Conservation (phyloP, 2,329 filamentous ascomycete genomes). For the Blastomyces gilchristii region DNA sequence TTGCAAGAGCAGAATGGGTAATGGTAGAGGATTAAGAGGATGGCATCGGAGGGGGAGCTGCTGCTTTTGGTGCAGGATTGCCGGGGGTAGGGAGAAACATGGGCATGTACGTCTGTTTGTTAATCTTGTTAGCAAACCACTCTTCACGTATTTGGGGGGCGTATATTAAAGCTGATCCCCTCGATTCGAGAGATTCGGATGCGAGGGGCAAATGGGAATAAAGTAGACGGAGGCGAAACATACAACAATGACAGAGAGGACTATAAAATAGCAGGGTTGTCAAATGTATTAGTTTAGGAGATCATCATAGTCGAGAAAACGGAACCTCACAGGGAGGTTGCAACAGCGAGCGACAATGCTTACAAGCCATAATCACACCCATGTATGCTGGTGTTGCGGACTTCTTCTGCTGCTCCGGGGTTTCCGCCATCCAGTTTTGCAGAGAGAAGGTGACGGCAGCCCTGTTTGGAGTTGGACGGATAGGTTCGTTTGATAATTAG, state of each 20-base stretch:
- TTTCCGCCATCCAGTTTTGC: slow-evolving; percentile 41
- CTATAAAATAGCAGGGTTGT: slow-evolving; percentile 27
- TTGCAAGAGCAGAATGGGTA: background rate
- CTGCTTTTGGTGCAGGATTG: slow-evolving; percentile 27
- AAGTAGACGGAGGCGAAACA: slow-evolving; percentile 17
- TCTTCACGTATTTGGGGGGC: background rate
- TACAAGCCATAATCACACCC: slow-evolving; percentile 68
- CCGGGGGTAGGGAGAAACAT: slow-evolving; percentile 51
- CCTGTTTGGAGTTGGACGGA: slow-evolving; percentile 22
- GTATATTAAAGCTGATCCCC: background rate
- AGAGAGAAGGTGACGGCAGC: slow-evolving; percentile 39
- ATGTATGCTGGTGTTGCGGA: slow-evolving; percentile 61
- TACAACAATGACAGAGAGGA: slow-evolving; percentile 49
- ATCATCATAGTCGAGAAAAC: background rate
- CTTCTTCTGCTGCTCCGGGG: slow-evolving; percentile 45
- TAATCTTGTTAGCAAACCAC: slow-evolving; percentile 9
- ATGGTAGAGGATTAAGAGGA: slow-evolving; percentile 11
- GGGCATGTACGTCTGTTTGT: slow-evolving; percentile 50
- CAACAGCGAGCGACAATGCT: slow-evolving; percentile 26
- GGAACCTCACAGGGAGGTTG: slow-evolving; percentile 5
- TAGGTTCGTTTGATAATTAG: background rate
- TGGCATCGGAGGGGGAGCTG: slow-evolving; percentile 40
- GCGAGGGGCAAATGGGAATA: background rate
- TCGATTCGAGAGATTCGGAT: slow-evolving; percentile 1
- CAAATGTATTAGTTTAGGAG: slow-evolving; percentile 13